Base-by-base conservation (phyloP, 1,284 basidiomycete species). In the Fomes fomentarius region DNA sequence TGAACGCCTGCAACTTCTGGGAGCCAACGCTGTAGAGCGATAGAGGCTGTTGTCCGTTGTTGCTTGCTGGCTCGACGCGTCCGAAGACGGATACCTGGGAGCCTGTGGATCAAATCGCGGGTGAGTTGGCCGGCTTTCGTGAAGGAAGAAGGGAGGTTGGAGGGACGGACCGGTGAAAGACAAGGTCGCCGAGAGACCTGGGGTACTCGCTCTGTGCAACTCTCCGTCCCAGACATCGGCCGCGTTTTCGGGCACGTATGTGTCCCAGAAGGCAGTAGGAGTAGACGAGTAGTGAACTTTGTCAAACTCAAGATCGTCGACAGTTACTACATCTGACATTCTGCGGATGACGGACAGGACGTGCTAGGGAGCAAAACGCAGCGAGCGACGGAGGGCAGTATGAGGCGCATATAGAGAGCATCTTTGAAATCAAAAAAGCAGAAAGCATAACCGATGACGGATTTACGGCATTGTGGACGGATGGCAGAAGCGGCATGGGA, bases 1-100 rank as follows among this genome's bases (percentile, higher is more conserved):
- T 39, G 37, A 52, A 58, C 7, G 49, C 53, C 21, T 54, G 52
- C 15, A 40, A 37, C 21, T 49, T 48, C 7, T 28, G 39, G 19
- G 41, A 31, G 9, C 53, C 53, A 33, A 58, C 47, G 24, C 49
- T 49, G 24, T 54, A 58, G 3, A 54, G 49, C 26, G 52, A 54
- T n/a, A 58, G 37, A 15, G 57, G 57, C 8, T 38, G 57, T 11
- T 41, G 21, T 8, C 35, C 43, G 15, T 52, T 47, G 21, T 45
- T 33, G 17, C 12, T n/a, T 15, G 45, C 26, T 17, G 52, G 52
- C 19, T 49, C 39, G 10, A 58, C 34, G 33, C 49, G 50, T n/a
- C 57, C 57, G 21, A 39, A 51, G 8, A 58, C 52, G 22, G 42
- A 54, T 19, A 58, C 50, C 17, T 58, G 57, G 12, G 57, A 52